Base-by-base conservation (phyloP, 352 stramenopile genomes). In the Phytophthora sojae region DNA sequence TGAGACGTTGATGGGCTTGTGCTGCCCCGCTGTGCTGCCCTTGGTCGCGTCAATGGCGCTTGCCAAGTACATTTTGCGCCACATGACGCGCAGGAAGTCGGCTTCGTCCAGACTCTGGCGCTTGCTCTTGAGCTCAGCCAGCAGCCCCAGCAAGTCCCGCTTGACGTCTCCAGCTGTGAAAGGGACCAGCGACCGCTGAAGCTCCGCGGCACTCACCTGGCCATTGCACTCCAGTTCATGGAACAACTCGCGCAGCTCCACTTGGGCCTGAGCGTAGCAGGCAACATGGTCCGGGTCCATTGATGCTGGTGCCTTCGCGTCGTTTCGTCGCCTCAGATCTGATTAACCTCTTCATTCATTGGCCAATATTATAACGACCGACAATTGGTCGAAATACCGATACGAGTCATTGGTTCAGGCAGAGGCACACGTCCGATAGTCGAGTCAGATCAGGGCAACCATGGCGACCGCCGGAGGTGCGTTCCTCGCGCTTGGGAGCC, bases 51-150 rank as follows among this genome's bases (percentile, higher is more conserved):
- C 80, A 19, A 80, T 56, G 23, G 85, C 67, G 60, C 89, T 86
- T 6, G 26, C 67, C 2, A 88, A 63, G 54, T 93, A 93, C 82
- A 90, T 89, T 56, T 80, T 87, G 51, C 79, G 82, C 83, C 82
- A 90, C 65, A 93, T 62, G 19, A 86, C 69, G 23, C 80, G 83
- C 14, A 90, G 69, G 62, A 93, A 93, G 53, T 91, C 82, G 7
- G 76, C 60, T 51, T 93, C 83, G 54, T 90, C 79, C 3, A 93
- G 69, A 25, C 69, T 73, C n/a, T 64, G 51, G 11, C 78, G 81
- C 47, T 68, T 78, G 39, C 53, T 65, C 62, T 67, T 73, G 52
- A 93, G 77, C 19, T 92, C 85, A 3, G 79, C 69, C 23, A 92
- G 71, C 30, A 93, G 72, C 59, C 81, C 73, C 52, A 83, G 57